These are phyloP conservation scores for Colletotrichum lini DNA, from an alignment of 2,329 filamentous ascomycete genomes.

Conservation along the genomic window DNA sequence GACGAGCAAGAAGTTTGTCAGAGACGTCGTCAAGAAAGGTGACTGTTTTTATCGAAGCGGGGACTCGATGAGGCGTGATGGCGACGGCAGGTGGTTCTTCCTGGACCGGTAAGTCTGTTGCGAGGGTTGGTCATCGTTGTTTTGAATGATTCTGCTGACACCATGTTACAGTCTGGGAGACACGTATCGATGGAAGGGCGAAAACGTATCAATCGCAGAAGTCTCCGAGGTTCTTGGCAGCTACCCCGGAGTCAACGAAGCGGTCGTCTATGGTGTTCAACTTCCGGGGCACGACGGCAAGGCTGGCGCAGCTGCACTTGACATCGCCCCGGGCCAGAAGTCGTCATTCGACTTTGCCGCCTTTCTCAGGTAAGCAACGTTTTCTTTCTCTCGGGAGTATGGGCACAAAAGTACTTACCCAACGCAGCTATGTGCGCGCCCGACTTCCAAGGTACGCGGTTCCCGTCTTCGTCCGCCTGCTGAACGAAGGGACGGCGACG, in stretches of 20 bases:
- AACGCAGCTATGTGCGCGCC: conserved; percentile 64
- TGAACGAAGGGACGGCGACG: conserved; percentile 67
- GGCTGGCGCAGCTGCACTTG: conserved; percentile 75
- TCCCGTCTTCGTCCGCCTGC: conserved; percentile 78
- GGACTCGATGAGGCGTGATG: conserved; percentile 73
- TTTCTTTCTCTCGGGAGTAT: neutral
- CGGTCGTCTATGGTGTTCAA: conserved; percentile 79
- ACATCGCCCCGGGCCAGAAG: conserved; percentile 64
- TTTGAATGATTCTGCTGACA: conserved; percentile 2
- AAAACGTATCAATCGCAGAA: conserved; percentile 78
- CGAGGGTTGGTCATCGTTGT: neutral
- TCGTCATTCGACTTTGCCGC: conserved; percentile 71
- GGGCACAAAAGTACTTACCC: neutral
- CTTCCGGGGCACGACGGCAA: conserved; percentile 78
- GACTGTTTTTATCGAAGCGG: conserved; percentile 79
- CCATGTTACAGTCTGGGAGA: conserved; percentile 69
- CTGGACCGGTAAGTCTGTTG: conserved; percentile 60
- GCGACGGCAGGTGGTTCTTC: conserved; percentile 79
- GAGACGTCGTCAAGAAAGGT: conserved; percentile 75
- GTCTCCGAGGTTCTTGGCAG: conserved; percentile 75
- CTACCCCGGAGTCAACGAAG: conserved; percentile 72
- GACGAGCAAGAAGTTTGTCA: conserved; percentile 75
- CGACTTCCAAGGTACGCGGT: conserved; percentile 81
- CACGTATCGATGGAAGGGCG: conserved; percentile 82
- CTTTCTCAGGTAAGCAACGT: conserved; percentile 63